phyloP scores from a whole-genome alignment of 192 early-diverging fungal genomes.

The Umbelopsis sp. region DNA sequence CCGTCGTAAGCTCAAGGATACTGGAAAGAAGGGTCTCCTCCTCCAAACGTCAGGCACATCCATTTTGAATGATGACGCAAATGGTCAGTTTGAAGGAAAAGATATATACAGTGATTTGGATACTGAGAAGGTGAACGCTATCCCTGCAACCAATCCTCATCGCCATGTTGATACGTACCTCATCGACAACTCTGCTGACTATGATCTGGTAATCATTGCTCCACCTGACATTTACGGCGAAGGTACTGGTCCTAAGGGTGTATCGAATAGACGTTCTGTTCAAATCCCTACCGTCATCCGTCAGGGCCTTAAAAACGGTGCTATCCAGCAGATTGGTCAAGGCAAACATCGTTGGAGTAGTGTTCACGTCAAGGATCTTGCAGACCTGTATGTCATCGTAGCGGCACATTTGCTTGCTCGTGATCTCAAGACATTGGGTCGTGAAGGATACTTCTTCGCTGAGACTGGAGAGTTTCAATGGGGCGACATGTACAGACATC shows the following conservation, averaged over 20 bases:
- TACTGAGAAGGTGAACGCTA: slow-evolving; percentile 2
- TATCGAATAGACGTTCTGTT: neutral
- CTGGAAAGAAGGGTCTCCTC: neutral
- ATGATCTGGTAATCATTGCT: slow-evolving; percentile 12
- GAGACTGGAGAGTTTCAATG: slow-evolving; percentile 10
- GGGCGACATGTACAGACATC: neutral
- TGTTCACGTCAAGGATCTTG: slow-evolving; percentile 6
- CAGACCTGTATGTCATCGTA: neutral
- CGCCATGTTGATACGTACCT: slow-evolving; percentile 6
- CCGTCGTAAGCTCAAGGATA: neutral
- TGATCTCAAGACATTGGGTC: slow-evolving; percentile 15
- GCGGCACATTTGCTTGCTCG: neutral
- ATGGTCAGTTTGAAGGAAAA: slow-evolving; percentile 1
- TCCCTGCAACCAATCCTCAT: slow-evolving; percentile 9
- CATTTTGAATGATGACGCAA: neutral
- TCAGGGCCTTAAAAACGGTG: neutral
- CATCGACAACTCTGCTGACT: slow-evolving; percentile 15
- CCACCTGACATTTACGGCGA: neutral
- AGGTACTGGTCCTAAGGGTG: slow-evolving; percentile 7
- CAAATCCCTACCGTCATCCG: slow-evolving; percentile 18
- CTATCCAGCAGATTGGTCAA: neutral
- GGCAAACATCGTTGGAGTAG: slow-evolving; percentile 1
- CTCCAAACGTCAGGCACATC: slow-evolving; percentile 10
- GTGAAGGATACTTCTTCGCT: slow-evolving; percentile 17
- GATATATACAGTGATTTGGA: neutral